Base-by-base conservation (phyloP, 2,329 filamentous ascomycete genomes). In the Magnaporthiopsis rhizophila region DNA sequence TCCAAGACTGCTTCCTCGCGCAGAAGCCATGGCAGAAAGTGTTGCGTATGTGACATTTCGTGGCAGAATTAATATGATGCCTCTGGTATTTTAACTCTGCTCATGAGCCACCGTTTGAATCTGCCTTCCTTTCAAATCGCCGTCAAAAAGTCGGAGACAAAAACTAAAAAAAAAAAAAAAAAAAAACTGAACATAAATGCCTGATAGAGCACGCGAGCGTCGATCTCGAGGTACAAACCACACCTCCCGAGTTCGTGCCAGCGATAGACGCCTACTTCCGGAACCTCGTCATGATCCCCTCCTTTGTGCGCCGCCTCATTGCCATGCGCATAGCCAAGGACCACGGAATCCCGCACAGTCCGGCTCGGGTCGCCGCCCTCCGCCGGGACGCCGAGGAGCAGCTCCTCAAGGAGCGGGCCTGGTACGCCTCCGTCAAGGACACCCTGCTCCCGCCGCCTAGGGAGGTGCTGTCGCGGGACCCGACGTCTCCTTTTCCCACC, bases 1-100 rank as follows among this genome's bases (percentile, higher is more conserved):
- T 71, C 53, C 66, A 72, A 21, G 71, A 73, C 58, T 77, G 76
- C 65, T 78, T 79, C 66, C 70, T 78, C 6, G 70, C 72, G 34
- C 69, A 71, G 30, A 71, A 71, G 12, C 74, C 73, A 64, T 79
- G 77, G 76, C 74, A 73, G 64, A 67, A 68, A 26, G 68, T 76
- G n/a, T 71, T 76, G 65, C 30, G 45, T 36, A 26, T 34, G 2
- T 53, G 45, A n/a, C 6, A 53, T 53, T 7, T 24, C 18, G 45
- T 50, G 59, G 58, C 18, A 58, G 59, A 68, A 5, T 13, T 18
- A 45, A 45, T 21, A 3, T 9, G 13, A 45, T 21, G 38, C 13
- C 4, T 45, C 38, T 21, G 6, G 38, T 45, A 2, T 45, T 13
- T 45, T 45, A 5, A 4, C 18, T 45, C 3, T 15, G 26, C 26